These are phyloP conservation scores for Calonectria pauciramosa DNA, from an alignment of 2,329 filamentous ascomycete genomes.

Conservation along the genomic window DNA sequence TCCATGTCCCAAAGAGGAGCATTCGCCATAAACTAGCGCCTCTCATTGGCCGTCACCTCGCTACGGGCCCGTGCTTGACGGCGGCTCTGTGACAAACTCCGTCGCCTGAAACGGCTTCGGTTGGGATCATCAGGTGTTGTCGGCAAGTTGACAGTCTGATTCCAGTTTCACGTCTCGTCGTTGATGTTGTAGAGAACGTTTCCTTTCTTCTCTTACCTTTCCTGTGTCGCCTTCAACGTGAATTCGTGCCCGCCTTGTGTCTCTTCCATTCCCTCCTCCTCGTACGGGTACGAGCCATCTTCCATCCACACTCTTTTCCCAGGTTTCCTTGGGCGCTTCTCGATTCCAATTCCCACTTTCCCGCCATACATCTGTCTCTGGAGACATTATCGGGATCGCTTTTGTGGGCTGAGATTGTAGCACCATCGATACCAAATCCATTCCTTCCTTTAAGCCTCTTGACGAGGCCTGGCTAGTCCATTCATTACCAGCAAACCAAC, in stretches of 20 bases:
- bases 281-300: conserved; percentile 25
- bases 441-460: conserved; percentile 39
- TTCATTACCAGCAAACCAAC: conserved; percentile 21
- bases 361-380: not conserved
- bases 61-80: conserved; percentile 34
- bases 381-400: not conserved
- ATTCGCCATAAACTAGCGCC: conserved; percentile 26
- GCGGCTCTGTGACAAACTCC: conserved; percentile 40
- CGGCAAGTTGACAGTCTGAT: conserved; percentile 38
- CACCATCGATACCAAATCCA: conserved; percentile 27
- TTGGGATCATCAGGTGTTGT: conserved; percentile 45
- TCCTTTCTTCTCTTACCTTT: conserved; percentile 16
- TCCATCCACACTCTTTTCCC: conserved; percentile 14
- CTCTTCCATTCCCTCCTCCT: conserved; percentile 8
- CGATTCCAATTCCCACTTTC: conserved; percentile 7
- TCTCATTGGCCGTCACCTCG: conserved; percentile 44
- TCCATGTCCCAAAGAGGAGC: conserved; percentile 44
- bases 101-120: conserved; percentile 47
- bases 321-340: conserved; percentile 3
- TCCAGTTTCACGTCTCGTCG: conserved; percentile 42
- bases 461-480: conserved; percentile 37
- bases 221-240: conserved; percentile 12
- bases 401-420: conserved; percentile 24
- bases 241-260: not conserved
- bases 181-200: conserved; percentile 31